Evolutionary conservation across 805 yeast species (phyloP).

Genomic region (Kluyveromyces wickerhamii): DNA sequence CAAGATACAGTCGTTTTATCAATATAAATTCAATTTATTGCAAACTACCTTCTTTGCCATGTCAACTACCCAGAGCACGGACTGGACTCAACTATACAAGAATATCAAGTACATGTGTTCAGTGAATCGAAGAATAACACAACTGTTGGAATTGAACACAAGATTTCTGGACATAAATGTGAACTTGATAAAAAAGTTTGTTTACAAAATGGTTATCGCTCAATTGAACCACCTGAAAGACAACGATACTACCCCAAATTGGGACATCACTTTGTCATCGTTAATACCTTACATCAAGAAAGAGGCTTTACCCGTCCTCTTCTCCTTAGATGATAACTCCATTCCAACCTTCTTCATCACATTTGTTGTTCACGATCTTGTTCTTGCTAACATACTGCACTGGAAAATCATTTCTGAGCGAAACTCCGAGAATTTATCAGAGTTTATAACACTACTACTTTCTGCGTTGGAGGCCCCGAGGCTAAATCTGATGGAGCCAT

Average conservation of each 20-base stretch:
- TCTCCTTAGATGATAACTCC: conserved; percentile 9
- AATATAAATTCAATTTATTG: conserved; percentile 22
- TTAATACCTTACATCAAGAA: conserved; percentile 18
- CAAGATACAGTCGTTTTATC: conserved; percentile 12
- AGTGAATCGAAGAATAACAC: conserved; percentile 7
- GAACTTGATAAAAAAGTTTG: conserved; percentile 13
- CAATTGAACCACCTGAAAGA: conserved; percentile 17
- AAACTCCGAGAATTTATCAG: conserved; percentile 26
- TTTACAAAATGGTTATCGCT: conserved; percentile 8
- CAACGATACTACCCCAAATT: conserved; percentile 19
- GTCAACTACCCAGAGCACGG: conserved; percentile 12
- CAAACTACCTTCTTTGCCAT: conserved; percentile 25
- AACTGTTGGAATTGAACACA: conserved; percentile 19
- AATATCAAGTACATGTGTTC: conserved; percentile 17
- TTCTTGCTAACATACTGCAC: conserved; percentile 15
- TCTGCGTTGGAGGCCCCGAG: conserved; percentile 21
- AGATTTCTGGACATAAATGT: conserved; percentile 16
- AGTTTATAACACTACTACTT: conserved; percentile 18
- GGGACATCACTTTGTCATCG: conserved; percentile 16
- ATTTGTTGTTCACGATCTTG: conserved; percentile 18
- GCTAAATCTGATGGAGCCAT: conserved; percentile 13
- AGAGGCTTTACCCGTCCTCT: conserved; percentile 13
- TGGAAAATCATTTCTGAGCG: conserved; percentile 30
- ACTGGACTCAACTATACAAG: conserved; percentile 25
- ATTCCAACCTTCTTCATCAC: conserved; percentile 12